Conservation (phyloP, 495 filamentous ascomycete genomes). For the Darksidea phi region DNA sequence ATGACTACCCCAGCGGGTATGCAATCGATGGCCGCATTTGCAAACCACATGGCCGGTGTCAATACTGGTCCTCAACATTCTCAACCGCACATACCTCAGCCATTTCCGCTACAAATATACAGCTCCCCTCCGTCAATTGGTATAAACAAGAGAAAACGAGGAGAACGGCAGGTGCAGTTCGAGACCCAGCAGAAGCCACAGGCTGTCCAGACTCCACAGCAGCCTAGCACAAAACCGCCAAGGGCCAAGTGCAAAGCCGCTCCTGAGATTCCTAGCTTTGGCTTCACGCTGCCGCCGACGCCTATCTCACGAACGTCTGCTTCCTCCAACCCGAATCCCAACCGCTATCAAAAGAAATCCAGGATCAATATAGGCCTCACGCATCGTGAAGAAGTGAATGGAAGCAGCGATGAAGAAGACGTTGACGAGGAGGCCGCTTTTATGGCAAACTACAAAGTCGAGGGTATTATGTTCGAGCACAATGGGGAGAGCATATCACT, state of each 20-base stretch:
- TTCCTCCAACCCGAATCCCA: conserved; percentile 44
- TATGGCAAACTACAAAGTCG: conserved; percentile 3
- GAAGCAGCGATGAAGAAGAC: conserved; percentile 69
- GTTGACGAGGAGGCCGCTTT: conserved; percentile 62
- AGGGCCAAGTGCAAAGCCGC: conserved; percentile 43
- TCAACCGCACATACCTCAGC: not conserved
- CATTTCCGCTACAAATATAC: not conserved
- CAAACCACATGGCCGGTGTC: conserved; percentile 2
- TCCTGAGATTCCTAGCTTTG: conserved; percentile 62
- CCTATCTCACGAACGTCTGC: conserved; percentile 49
- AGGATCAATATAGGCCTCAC: conserved; percentile 80
- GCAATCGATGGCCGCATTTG: conserved; percentile 15
- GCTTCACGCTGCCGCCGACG: conserved; percentile 55
- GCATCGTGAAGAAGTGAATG: conserved; percentile 65
- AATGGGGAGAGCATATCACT: conserved; percentile 39
- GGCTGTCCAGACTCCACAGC: not conserved
- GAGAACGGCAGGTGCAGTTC: not conserved
- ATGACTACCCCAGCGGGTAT: conserved; percentile 17
- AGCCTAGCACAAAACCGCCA: conserved; percentile 17
- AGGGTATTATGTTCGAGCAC: conserved; percentile 37
- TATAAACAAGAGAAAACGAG: conserved; percentile 8
- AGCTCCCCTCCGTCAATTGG: not conserved
- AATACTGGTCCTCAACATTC: not conserved
- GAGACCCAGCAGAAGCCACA: not conserved
- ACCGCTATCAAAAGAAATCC: conserved; percentile 65